A percentile compares a stretch with the other conserved stretches of the same genome.
phyloP scores from a whole-genome alignment of 2,329 filamentous ascomycete species.

The Parascedosporium putredinis region DNA sequence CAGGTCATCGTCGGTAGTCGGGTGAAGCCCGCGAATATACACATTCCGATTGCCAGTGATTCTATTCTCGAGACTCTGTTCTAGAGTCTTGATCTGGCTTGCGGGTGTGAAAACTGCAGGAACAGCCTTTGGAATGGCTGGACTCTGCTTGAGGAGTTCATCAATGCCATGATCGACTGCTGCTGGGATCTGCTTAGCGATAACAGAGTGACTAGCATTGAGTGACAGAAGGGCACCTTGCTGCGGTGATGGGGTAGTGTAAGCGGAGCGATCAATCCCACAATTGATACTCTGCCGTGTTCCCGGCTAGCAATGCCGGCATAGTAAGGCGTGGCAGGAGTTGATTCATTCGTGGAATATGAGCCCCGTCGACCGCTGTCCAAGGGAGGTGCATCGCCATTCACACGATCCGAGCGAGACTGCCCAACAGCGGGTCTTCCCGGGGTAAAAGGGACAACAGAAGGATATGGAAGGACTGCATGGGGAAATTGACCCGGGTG shows the following conservation, averaged over 20 bases:
- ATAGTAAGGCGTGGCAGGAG: constrained; percentile 56
- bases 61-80: constrained; percentile 89
- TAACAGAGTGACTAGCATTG: constrained; percentile 26
- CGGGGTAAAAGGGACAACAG: constrained; percentile 41
- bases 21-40: constrained; percentile 92
- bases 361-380: constrained; percentile 54
- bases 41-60: constrained; percentile 91
- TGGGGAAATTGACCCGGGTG: constrained; percentile 20
- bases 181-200: constrained; percentile 30
- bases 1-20: constrained; percentile 88
- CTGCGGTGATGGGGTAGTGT: constrained; percentile 57
- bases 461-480: constrained; percentile 22
- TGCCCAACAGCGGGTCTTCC: constrained; percentile 34
- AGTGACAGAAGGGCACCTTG: constrained; percentile 36
- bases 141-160: constrained; percentile 61
- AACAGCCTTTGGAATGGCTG: constrained; percentile 75
- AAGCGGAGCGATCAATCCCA: constrained; percentile 51
- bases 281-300: constrained; percentile 44
- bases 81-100: constrained; percentile 78
- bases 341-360: constrained; percentile 58
- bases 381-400: constrained; percentile 42
- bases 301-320: constrained; percentile 48
- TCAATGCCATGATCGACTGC: constrained; percentile 45
- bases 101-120: constrained; percentile 79
- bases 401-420: constrained; percentile 35